A percentile compares a stretch with the other conserved stretches of the same genome.
phyloP scores from a whole-genome alignment of 2,329 filamentous ascomycete species.

The Aspergillus sclerotialis region DNA sequence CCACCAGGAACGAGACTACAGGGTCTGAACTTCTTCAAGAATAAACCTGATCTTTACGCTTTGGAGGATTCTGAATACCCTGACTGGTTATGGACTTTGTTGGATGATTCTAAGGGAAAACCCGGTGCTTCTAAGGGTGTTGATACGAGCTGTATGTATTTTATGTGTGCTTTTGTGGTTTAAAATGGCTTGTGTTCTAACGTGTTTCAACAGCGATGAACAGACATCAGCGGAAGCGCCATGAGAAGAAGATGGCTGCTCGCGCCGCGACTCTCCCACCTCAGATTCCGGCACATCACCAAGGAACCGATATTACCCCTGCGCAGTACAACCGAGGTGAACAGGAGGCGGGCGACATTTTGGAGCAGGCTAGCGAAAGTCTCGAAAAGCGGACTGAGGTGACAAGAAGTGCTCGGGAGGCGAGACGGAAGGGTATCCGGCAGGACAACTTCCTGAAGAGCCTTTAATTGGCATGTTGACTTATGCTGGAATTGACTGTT shows the following conservation, averaged over 20 bases:
- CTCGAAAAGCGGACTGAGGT: slow-evolving; percentile 34
- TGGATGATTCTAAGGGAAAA: slow-evolving; percentile 31
- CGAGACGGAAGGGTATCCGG: slow-evolving; percentile 40
- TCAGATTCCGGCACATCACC: slow-evolving; percentile 39
- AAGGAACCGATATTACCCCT: slow-evolving; percentile 38
- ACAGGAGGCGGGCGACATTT: slow-evolving; percentile 12
- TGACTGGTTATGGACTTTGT: slow-evolving; percentile 41
- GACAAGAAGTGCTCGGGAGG: slow-evolving; percentile 37
- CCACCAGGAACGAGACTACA: slow-evolving; percentile 33
- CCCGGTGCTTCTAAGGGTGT: slow-evolving; percentile 29
- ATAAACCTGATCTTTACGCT: slow-evolving; percentile 38
- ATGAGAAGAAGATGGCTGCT: slow-evolving; percentile 42
- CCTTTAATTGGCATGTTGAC: slow-evolving; percentile 24
- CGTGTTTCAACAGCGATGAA: slow-evolving; percentile 31
- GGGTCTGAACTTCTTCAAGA: slow-evolving; percentile 42
- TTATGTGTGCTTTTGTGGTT: slow-evolving; percentile 1
- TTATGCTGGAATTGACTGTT: slow-evolving; percentile 2
- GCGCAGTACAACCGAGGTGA: slow-evolving; percentile 26
- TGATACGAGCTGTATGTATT: slow-evolving; percentile 32
- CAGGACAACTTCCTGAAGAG: slow-evolving; percentile 44
- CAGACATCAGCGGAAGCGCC: slow-evolving; percentile 41
- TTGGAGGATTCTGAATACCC: slow-evolving; percentile 43
- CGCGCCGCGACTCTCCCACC: slow-evolving; percentile 31
- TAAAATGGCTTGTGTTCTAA: slow-evolving; percentile 9
- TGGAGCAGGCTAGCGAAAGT: slow-evolving; percentile 29